Base-by-base conservation (phyloP, 1,284 basidiomycete genomes). In the Ceraceosorus bombacis region DNA sequence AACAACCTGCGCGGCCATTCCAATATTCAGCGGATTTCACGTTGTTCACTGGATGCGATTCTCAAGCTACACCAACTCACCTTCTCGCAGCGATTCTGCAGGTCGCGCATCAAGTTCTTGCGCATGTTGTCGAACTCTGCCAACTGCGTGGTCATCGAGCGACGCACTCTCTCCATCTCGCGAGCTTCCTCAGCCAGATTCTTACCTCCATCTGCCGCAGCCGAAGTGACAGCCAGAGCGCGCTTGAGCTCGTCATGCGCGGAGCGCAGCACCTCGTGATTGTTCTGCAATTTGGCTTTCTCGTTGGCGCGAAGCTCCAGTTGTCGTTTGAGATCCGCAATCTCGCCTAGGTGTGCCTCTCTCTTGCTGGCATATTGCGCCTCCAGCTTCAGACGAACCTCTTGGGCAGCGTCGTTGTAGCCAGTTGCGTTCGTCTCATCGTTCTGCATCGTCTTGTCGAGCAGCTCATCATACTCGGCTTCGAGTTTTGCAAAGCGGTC, bases 31-130 rank as follows among this genome's bases (percentile, higher is more conserved):
- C 41, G 12, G 15, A 49, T 48, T 37, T 5, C 15, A 27, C 36
- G 15, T 12, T 48, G 46, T 48, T 48, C 46, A n/a, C 2, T 4
- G 43, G 43, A 36, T 58, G 37, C 38, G 13, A 8, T 36, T 27
- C 6, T 37, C 41, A 50, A 27, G 48, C 27, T 5, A 57, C 9
- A 9, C 15, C 37, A 58, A 50, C 81, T 65, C 59, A 90, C 92
- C 86, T 98, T 98, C 82, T 99, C 95, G 79, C 95, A 99, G 51
- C 95, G 91, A 79, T 98, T 96, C 81, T 97, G 95, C 67, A 99
- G 81, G 81, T 98, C 95, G 54, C 91, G 88, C 89, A 98, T 96
- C 68, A 99, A 84, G 63, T 89, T 94, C 82, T 96, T 95, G 85
- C 98, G 98, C 77, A 97, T 91, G 41, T 88, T 88, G 78, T 99